These are phyloP conservation scores for Vicia faba DNA, from an alignment of 306 rosid genomes.

Conservation along the genomic window DNA sequence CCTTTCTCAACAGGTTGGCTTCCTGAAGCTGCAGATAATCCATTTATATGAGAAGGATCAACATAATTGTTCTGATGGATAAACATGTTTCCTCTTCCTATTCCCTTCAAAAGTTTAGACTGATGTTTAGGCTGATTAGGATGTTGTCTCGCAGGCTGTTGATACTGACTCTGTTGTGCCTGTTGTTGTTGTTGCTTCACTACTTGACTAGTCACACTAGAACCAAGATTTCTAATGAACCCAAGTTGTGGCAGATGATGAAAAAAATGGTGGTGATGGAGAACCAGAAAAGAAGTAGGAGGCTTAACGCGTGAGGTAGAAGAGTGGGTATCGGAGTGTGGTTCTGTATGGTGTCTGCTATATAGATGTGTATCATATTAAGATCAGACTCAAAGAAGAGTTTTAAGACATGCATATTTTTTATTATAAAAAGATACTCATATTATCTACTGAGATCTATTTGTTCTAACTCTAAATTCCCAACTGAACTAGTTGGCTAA, in stretches of 20 bases:
- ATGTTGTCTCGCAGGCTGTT: constrained; percentile 85
- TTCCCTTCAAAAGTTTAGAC: constrained; percentile 74
- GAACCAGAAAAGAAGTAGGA: no score
- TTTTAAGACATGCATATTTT: no score
- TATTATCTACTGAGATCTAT: no score
- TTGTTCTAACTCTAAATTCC: no score
- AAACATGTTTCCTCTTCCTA: constrained; percentile 72
- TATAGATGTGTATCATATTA: no score
- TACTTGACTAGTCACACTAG: constrained; percentile 65
- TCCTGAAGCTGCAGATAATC: constrained; percentile 70
- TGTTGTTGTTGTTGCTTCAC: constrained; percentile 77
- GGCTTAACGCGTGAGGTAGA: no score
- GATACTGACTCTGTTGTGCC: constrained; percentile 73
- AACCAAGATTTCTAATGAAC: constrained; percentile 69
- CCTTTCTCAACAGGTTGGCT: constrained; percentile 89
- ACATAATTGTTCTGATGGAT: constrained; percentile 65
- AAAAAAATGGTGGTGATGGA: no score
- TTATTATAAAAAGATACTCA: no score
- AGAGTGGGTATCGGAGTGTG: no score
- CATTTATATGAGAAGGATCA: constrained; percentile 79
- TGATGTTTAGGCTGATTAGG: constrained; percentile 89
- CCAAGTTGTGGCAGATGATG: constrained; percentile 84
- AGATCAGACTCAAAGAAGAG: no score
- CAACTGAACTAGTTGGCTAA: no score
- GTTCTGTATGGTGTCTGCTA: no score